A percentile compares a stretch with the other conserved stretches of the same genome.
Evolutionary conservation across 2,329 filamentous ascomycete genomes (phyloP).

Genomic region (Drechslerella coelobrocha): DNA sequence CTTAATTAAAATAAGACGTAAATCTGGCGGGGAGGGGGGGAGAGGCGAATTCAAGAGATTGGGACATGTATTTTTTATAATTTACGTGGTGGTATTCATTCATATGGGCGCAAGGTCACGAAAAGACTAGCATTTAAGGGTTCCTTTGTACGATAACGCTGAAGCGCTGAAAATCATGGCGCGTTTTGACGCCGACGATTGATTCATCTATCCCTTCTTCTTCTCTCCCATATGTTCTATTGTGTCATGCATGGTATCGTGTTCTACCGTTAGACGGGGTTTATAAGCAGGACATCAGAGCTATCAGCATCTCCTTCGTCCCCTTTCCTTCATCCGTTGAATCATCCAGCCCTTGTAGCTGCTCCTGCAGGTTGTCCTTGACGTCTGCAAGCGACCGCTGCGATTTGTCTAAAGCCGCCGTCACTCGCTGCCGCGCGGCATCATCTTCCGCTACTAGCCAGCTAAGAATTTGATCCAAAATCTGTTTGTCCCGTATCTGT

Average conservation of each 20-base stretch:
- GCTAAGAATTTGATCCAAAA: slow-evolving; percentile 80
- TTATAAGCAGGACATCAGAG: slow-evolving; percentile 63
- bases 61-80: background rate
- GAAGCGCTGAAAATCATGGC: slow-evolving; percentile 36
- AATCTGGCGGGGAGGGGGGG: background rate
- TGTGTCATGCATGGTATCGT: no score
- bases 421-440: slow-evolving; percentile 72
- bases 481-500: slow-evolving; percentile 57
- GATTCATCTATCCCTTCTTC: slow-evolving; percentile 8
- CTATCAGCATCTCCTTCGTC: slow-evolving; percentile 70
- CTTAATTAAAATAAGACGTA: slow-evolving; percentile 2
- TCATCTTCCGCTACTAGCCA: slow-evolving; percentile 92
- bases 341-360: slow-evolving; percentile 67
- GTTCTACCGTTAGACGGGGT: no score
- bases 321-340: slow-evolving; percentile 63
- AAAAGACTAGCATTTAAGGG: background rate
- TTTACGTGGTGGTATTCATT: slow-evolving; percentile 4
- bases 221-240: no score
- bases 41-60: no score
- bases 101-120: background rate
- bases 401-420: slow-evolving; percentile 69
- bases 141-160: slow-evolving; percentile 45
- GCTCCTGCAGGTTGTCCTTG: slow-evolving; percentile 72
- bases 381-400: slow-evolving; percentile 72
- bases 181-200: slow-evolving; percentile 15